Conservation (phyloP, 139 green algal genomes). For the Chlamydomonas sphaeroides region DNA sequence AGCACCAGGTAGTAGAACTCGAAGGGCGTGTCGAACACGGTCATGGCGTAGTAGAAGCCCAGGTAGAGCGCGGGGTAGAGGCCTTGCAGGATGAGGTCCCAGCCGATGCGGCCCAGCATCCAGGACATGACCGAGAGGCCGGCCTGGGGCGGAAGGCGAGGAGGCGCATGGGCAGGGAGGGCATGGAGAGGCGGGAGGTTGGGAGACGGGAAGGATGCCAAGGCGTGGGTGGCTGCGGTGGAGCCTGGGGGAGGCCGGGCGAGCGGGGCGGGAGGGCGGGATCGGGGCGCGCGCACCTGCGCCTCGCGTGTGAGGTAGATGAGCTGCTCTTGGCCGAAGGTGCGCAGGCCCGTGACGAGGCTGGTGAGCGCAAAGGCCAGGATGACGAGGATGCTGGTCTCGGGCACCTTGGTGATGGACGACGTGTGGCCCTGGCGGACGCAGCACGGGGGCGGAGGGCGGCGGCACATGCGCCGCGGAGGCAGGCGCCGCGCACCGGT, state of each 20-base stretch:
- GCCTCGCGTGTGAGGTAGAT: slow-evolving; percentile 34
- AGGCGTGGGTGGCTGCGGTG: too few relatives aligned
- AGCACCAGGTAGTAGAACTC: slow-evolving; percentile 34
- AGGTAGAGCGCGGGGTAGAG: slow-evolving; percentile 34
- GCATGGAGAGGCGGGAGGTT: too few relatives aligned
- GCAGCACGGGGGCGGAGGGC: too few relatives aligned
- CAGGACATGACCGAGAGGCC: slow-evolving; percentile 18
- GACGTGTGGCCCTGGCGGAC: slow-evolving; percentile 18
- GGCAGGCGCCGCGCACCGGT: too few relatives aligned
- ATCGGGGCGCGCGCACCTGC: too few relatives aligned
- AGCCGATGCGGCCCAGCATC: slow-evolving; percentile 31
- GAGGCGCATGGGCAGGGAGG: too few relatives aligned
- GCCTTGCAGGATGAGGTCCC: slow-evolving; percentile 35
- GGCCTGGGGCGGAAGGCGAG: too few relatives aligned
- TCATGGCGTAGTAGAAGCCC: slow-evolving; percentile 41
- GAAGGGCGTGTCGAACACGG: slow-evolving; percentile 39
- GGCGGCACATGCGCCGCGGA: too few relatives aligned
- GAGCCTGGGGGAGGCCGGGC: too few relatives aligned
- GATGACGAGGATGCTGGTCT: slow-evolving; percentile 2
- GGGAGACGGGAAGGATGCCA: too few relatives aligned
- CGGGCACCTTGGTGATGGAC: background rate
- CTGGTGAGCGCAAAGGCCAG: slow-evolving; percentile 23
- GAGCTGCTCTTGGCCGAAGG: slow-evolving; percentile 26
- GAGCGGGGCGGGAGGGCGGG: too few relatives aligned
- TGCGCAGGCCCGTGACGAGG: slow-evolving; percentile 36